A percentile compares a stretch with the other conserved stretches of the same genome.
phyloP scores from a whole-genome alignment of 305 asterid species.

The Withania somnifera region DNA sequence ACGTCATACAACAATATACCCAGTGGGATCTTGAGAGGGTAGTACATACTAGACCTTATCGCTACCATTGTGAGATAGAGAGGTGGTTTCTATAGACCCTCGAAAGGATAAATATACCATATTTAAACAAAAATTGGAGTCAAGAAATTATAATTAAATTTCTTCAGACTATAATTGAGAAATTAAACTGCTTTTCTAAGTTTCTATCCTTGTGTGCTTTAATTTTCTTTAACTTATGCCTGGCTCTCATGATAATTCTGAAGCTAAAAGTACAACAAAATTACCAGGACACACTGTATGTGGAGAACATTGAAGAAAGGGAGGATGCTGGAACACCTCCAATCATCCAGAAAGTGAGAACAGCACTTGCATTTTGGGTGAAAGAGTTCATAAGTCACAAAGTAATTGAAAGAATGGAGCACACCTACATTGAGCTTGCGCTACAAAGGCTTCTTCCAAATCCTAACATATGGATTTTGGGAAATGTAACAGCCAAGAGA shows the following conservation, averaged over 20 bases:
- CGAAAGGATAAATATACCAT: neutral
- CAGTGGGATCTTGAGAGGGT: fast-evolving
- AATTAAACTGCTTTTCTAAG: neutral
- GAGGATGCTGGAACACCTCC: slow-evolving; percentile 65
- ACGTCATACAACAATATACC: neutral
- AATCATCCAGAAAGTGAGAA: slow-evolving; percentile 10
- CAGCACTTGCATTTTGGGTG: slow-evolving; percentile 28
- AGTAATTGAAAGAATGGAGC: neutral
- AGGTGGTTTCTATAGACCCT: neutral
- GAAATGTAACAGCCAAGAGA: slow-evolving; percentile 31
- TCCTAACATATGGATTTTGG: slow-evolving; percentile 29
- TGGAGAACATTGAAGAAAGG: neutral
- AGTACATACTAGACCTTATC: neutral
- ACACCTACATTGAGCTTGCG: slow-evolving; percentile 25
- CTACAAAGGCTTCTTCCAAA: slow-evolving; percentile 29
- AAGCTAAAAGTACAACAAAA: neutral
- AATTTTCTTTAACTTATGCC: neutral
- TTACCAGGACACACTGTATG: neutral
- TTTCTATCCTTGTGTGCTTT: neutral
- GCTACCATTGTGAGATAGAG: neutral
- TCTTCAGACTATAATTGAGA: neutral
- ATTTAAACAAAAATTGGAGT: neutral
- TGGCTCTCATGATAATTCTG: neutral
- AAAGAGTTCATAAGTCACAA: slow-evolving; percentile 1
- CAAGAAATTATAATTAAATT: neutral